A percentile compares a stretch with the other conserved stretches of the same genome.
Conservation (phyloP, 2,329 filamentous ascomycete genomes). For the Pseudogymnoascus sp. region DNA sequence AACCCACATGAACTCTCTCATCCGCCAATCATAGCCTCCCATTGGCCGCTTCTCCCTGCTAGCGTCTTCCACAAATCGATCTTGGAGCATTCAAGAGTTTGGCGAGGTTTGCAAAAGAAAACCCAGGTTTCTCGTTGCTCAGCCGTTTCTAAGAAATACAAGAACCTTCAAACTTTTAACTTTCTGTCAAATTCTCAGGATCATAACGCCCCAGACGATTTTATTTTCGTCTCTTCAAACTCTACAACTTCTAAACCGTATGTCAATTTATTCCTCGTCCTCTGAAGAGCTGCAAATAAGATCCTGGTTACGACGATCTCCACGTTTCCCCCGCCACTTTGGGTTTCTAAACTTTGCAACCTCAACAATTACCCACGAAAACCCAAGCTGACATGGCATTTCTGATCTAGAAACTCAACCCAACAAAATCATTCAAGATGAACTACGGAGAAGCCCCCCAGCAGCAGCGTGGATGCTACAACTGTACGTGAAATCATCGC, state of each 20-base stretch:
- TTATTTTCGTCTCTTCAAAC: slow-evolving; percentile 2
- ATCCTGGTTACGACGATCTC: slow-evolving; percentile 3
- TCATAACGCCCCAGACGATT: slow-evolving; percentile 4
- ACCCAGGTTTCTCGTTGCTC: slow-evolving; percentile 7
- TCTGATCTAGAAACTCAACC: background rate
- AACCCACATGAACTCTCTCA: background rate
- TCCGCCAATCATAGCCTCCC: background rate
- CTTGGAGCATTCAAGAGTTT: slow-evolving; percentile 9
- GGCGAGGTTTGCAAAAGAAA: slow-evolving; percentile 9
- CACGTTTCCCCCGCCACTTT: slow-evolving; percentile 5
- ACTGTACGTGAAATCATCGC: slow-evolving; percentile 36
- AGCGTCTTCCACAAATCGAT: slow-evolving; percentile 8
- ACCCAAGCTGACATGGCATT: background rate
- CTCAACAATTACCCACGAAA: background rate
- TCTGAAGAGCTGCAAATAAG: background rate
- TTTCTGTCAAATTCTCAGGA: background rate
- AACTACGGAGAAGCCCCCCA: slow-evolving; percentile 24
- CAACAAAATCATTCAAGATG: slow-evolving; percentile 20
- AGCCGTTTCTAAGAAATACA: slow-evolving; percentile 1
- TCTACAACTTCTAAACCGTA: background rate
- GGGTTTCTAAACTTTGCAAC: background rate
- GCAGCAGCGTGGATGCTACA: slow-evolving; percentile 40
- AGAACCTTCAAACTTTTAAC: slow-evolving; percentile 3
- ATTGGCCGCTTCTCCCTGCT: slow-evolving; percentile 5
- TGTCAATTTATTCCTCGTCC: background rate